Evolutionary conservation across 352 stramenopile genomes (phyloP).

Genomic region (Phytopythium montanum): DNA sequence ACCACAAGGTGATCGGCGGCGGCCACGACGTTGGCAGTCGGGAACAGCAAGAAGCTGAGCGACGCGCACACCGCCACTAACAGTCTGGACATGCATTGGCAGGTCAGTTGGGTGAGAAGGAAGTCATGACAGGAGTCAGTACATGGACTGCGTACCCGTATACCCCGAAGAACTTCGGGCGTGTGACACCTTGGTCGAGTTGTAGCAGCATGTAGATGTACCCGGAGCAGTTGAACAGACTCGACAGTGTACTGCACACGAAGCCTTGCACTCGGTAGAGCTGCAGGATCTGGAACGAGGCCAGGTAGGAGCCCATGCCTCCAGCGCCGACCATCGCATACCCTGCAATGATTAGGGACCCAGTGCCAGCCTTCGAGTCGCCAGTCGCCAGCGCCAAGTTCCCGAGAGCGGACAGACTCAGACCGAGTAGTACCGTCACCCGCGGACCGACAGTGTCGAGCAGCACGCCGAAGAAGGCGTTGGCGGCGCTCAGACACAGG

Average conservation of each 20-base stretch:
- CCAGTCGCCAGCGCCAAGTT: slow-evolving; percentile 60
- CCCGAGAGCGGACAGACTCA: slow-evolving; percentile 40
- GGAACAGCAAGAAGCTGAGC: slow-evolving; percentile 63
- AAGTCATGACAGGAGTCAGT: not conserved
- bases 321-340: slow-evolving; percentile 67
- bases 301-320: slow-evolving; percentile 73
- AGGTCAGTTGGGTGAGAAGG: not conserved
- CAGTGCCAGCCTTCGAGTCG: slow-evolving; percentile 44
- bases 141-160: slow-evolving; percentile 43
- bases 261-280: slow-evolving; percentile 72
- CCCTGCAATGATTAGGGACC: slow-evolving; percentile 55
- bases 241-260: slow-evolving; percentile 78
- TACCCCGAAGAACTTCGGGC: slow-evolving; percentile 43
- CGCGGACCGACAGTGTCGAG: slow-evolving; percentile 66
- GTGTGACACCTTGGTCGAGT: slow-evolving; percentile 37
- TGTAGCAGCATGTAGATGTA: slow-evolving; percentile 85
- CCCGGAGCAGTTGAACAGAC: slow-evolving; percentile 80
- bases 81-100: slow-evolving; percentile 20
- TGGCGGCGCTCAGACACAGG: slow-evolving; percentile 73
- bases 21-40: slow-evolving; percentile 62
- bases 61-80: slow-evolving; percentile 40
- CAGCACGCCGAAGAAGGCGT: slow-evolving; percentile 74
- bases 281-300: slow-evolving; percentile 78
- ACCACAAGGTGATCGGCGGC: slow-evolving; percentile 41
- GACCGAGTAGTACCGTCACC: slow-evolving; percentile 45